Evolutionary conservation across 208 protist genomes (phyloP).

Genomic region (Entamoeba invadens): DNA sequence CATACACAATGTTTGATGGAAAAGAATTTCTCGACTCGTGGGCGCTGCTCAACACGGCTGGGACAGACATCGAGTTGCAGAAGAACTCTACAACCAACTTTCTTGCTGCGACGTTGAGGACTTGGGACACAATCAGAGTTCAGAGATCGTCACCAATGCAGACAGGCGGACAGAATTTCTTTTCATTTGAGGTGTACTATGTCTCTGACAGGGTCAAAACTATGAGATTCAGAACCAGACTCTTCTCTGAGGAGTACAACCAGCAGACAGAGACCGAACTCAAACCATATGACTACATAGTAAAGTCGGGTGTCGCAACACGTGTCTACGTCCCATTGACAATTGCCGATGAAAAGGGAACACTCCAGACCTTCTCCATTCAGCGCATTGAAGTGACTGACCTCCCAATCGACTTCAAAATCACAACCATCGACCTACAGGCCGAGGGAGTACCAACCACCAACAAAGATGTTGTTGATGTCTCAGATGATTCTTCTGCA

Average conservation of each 20-base stretch:
- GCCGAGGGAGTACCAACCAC: background rate
- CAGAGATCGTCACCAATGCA: background rate
- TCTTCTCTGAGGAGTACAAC: background rate
- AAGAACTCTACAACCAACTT: background rate
- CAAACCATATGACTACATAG: background rate
- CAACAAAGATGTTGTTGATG: background rate
- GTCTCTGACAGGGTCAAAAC: background rate
- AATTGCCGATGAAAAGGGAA: background rate
- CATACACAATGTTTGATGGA: background rate
- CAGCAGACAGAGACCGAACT: background rate
- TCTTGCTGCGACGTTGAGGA: background rate
- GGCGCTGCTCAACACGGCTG: background rate
- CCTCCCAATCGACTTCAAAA: background rate
- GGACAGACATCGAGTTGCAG: background rate
- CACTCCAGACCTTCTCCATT: background rate
- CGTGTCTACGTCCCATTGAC: background rate
- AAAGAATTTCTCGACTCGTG: background rate
- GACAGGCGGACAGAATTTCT: background rate
- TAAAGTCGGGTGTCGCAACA: background rate
- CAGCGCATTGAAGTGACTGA: background rate
- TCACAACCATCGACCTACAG: background rate
- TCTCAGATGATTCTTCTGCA: background rate
- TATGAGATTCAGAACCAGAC: background rate
- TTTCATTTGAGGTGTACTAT: background rate
- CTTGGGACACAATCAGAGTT: background rate